Base-by-base conservation (phyloP, 306 rosid species). In the Castanopsis chinensis region DNA sequence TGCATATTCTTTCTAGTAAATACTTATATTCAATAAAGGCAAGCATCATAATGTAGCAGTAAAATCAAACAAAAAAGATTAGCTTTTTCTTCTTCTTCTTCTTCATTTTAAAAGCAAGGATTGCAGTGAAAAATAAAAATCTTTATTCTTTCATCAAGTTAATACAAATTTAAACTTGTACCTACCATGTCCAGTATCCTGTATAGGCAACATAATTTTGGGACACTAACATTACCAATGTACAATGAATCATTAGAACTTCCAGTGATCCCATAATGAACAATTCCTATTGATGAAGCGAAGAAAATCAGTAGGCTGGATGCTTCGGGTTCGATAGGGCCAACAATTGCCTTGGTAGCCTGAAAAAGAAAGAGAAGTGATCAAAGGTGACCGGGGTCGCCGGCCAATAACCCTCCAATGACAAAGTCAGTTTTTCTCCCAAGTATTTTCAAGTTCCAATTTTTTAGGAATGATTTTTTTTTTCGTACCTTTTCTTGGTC, bases 151-250 rank as follows among this genome's bases (percentile, higher is more conserved):
- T 41, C 45, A 8, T 41, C 45, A 41, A 8, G 6, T 69, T 20
- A 32, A 65, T n/a, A 41, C 15, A 41, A 69, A 53, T 6, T 69
- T 13, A 70, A 43, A 70, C 13, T 23, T 45, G 74, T 70, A 78
- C 81, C 76, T 41, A 41, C 81, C 61, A 78, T 23, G 43, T 70
- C 81, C 81, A 78, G 21, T 71, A 78, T 21, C 59, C 43, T 8
- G 76, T 78, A 25, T 56, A 70, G 33, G 81, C 81, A 41, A 78
- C 59, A 45, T 70, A 28, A 43, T 6, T 6, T 69, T 57, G 71
- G 81, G 13, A 78, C 70, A 41, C 75, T 27, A 58, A 78, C 76
- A 78, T 78, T 76, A 56, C 76, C 81, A 35, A 78, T 3, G 53
- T 63, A 55, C 25, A 69, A 56, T 51, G 71, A 69, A 69, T 55